Evolutionary conservation across 495 filamentous ascomycete genomes (phyloP), one percentile per base, ranked within the genome.

Genomic region (Monascus purpureus): DNA sequence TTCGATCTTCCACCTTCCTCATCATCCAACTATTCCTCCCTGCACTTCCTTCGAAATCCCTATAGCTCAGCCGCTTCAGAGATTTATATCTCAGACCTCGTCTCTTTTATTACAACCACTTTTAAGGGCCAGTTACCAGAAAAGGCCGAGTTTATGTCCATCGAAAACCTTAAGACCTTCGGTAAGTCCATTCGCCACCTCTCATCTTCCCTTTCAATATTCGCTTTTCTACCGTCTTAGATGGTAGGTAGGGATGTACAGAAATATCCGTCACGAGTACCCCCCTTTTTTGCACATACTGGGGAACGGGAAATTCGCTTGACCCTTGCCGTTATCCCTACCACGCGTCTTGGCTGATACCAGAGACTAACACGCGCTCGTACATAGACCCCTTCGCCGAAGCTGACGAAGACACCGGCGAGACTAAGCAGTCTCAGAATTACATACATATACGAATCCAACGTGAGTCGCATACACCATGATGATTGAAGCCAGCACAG

Each of bases 361-460:
- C 4, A 12, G 17, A 57, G 38, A 49, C 59, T 60, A 49, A 62
- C 56, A 49, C 42, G 29, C 45, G 38, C 36, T 40, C 38, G 38
- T 38, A 32, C 33, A 49, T 57, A 94, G 87, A 97, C 81, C 90
- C 90, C 80, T 97, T 97, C 88, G 90, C 90, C 79, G 90, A 97
- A 82, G 92, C 88, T 78, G 90, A 96, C 82, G 88, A 93, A 75
- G 85, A 90, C 65, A 83, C 82, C 61, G 86, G 85, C 67, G 80
- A 90, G 63, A 78, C 75, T 45, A 77, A 77, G 58, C 81, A 92
- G 70, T 80, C 84, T 63, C 84, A 94, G 63, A 92, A 93, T 64
- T 94, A 96, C 57, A 93, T 96, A 66, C 92, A 96, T 69, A 97
- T 97, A 59, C 86, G 90, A 63, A 96, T 97, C 61, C 90, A 97